phyloP scores from a whole-genome alignment of 257 asterid genomes.

The Lycium ferocissimum region DNA sequence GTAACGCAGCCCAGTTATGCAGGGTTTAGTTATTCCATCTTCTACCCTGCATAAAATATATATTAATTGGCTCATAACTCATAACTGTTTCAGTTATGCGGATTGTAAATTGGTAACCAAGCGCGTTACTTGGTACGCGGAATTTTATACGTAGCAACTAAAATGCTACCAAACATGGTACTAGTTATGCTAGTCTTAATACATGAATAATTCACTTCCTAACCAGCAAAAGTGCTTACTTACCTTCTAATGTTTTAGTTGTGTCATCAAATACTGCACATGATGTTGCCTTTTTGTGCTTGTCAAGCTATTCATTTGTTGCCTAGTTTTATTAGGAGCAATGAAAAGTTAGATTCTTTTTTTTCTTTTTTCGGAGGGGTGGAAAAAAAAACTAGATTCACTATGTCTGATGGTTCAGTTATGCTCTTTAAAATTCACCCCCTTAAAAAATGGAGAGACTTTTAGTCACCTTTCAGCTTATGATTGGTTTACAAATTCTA shows the following conservation, averaged over 20 bases:
- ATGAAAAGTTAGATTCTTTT: background rate
- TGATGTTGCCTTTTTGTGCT: background rate
- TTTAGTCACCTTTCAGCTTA: background rate
- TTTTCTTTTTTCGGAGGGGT: background rate
- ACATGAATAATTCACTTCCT: too few relatives aligned
- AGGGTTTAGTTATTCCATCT: too few relatives aligned
- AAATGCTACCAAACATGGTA: too few relatives aligned
- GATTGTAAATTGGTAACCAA: too few relatives aligned
- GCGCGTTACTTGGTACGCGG: too few relatives aligned
- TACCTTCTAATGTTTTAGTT: background rate
- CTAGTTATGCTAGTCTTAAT: too few relatives aligned
- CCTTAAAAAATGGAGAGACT: background rate
- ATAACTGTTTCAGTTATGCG: too few relatives aligned
- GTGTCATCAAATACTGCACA: background rate
- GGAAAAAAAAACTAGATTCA: background rate
- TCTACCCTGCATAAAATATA: too few relatives aligned
- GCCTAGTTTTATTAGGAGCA: background rate
- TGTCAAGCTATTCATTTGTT: conserved; percentile 11
- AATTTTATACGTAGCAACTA: too few relatives aligned
- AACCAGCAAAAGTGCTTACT: background rate
- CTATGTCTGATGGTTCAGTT: background rate
- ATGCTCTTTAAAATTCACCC: background rate
- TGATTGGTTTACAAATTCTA: background rate
- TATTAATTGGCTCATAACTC: too few relatives aligned
- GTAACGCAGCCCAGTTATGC: too few relatives aligned